A percentile compares a stretch with the other conserved stretches of the same genome.
phyloP scores from a whole-genome alignment of 768 basidiomycete genomes.

The Boletus sensibilis region DNA sequence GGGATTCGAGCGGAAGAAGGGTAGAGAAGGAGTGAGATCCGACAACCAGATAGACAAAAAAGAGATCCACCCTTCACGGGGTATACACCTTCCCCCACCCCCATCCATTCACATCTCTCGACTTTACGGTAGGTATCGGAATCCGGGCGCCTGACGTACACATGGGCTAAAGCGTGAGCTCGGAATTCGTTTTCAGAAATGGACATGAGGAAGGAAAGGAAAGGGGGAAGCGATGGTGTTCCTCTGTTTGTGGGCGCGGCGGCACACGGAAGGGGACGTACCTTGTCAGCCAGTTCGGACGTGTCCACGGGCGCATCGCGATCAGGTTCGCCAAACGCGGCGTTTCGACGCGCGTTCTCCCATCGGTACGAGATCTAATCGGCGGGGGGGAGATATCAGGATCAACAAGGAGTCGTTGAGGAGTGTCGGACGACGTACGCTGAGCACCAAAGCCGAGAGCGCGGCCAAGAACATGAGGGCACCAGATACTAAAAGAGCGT shows the following conservation, averaged over 20 bases:
- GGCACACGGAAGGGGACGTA: background rate
- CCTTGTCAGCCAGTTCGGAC: constrained; percentile 59
- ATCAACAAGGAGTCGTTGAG: background rate
- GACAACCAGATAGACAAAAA: background rate
- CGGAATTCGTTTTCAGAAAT: background rate
- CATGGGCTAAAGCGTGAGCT: background rate
- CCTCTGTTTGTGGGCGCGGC: background rate
- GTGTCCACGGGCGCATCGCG: constrained; percentile 56
- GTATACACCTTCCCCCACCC: background rate
- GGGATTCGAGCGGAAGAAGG: background rate
- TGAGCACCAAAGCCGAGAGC: constrained; percentile 19
- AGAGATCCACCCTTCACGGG: background rate
- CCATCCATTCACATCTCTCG: no score
- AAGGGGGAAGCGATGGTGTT: no score
- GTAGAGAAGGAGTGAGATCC: background rate
- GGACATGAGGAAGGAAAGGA: background rate
- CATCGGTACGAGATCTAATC: constrained; percentile 57
- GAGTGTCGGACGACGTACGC: constrained; percentile 9
- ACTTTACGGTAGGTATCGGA: constrained; percentile 51
- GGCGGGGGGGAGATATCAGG: no score
- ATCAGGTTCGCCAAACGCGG: constrained; percentile 49
- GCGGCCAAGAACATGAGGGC: constrained; percentile 27
- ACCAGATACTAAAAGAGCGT: constrained; percentile 5
- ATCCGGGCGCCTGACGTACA: constrained; percentile 49
- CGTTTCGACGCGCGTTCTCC: constrained; percentile 59